Percentiles rank a stretch among this genome's conserved stretches.
These are phyloP conservation scores for Solanum clarkiae DNA, from an alignment of 257 asterid genomes.

Conservation along the genomic window DNA sequence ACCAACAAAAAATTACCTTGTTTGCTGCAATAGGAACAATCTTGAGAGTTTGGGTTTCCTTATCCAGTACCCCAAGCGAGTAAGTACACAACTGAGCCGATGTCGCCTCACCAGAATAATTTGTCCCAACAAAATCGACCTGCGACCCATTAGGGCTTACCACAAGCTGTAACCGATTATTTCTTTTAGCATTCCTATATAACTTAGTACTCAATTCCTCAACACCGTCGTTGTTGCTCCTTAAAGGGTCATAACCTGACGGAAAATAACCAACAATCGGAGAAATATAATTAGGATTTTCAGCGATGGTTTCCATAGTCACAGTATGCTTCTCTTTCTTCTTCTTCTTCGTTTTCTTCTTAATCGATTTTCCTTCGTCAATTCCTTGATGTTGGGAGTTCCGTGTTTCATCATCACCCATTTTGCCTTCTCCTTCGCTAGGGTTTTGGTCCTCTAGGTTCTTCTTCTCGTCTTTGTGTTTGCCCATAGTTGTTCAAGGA, in stretches of 20 bases:
- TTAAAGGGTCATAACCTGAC: constrained; percentile 47
- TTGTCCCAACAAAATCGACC: constrained; percentile 63
- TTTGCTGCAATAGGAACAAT: constrained; percentile 46
- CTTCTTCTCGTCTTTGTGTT: constrained; percentile 7
- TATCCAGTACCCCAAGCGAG: constrained; percentile 64
- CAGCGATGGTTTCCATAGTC: constrained; percentile 20
- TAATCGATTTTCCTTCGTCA: neutral
- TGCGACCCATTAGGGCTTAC: constrained; percentile 38
- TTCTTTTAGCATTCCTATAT: constrained; percentile 26
- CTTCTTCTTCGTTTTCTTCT: neutral
- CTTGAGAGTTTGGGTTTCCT: constrained; percentile 41
- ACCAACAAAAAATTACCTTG: neutral
- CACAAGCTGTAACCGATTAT: constrained; percentile 48
- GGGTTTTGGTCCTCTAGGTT: neutral
- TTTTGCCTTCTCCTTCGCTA: neutral
- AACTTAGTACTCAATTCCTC: constrained; percentile 6
- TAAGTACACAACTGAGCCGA: constrained; percentile 53
- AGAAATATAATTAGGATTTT: constrained; percentile 24
- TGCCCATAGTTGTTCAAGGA: constrained; percentile 12
- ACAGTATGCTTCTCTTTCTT: constrained; percentile 2
- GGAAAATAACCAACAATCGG: constrained; percentile 70
- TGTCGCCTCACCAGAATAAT: constrained; percentile 63
- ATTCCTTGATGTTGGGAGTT: neutral
- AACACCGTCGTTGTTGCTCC: neutral
- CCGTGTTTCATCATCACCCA: neutral